phyloP scores from a whole-genome alignment of 805 yeast species.

The Barnettozyma salicaria region DNA sequence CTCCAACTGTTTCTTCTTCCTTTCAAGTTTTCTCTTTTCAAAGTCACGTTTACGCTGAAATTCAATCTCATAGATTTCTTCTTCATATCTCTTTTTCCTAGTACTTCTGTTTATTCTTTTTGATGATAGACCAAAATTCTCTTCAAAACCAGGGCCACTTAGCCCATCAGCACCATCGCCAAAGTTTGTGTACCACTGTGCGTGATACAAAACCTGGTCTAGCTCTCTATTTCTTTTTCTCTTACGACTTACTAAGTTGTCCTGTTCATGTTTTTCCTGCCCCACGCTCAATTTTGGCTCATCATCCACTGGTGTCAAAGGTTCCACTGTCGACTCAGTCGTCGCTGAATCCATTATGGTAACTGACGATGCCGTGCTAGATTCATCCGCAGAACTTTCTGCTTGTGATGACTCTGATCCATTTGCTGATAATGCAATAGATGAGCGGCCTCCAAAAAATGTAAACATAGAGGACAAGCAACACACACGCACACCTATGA shows the following conservation, averaged over 20 bases:
- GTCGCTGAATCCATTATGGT: slow-evolving; percentile 1
- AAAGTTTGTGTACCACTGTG: slow-evolving; percentile 10
- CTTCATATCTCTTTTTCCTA: slow-evolving; percentile 7
- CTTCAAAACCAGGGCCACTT: slow-evolving; percentile 3
- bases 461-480: no score
- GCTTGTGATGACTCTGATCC: no score
- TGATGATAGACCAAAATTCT: slow-evolving; percentile 1
- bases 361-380: neutral
- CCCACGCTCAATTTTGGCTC: no score
- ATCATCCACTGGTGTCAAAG: slow-evolving; percentile 3
- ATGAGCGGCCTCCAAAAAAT: no score
- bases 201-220: slow-evolving; percentile 1
- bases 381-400: no score
- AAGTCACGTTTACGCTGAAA: neutral
- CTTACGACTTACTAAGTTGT: neutral
- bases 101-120: slow-evolving; percentile 4
- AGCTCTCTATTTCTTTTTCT: neutral
- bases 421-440: no score
- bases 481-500: no score
- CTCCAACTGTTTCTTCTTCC: slow-evolving; percentile 2
- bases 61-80: slow-evolving; percentile 3
- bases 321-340: slow-evolving; percentile 8
- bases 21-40: slow-evolving; percentile 2
- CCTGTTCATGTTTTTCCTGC: neutral
- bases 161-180: slow-evolving; percentile 9